Base-by-base conservation (phyloP, 495 filamentous ascomycete species). In the Xylaria bambusicola region DNA sequence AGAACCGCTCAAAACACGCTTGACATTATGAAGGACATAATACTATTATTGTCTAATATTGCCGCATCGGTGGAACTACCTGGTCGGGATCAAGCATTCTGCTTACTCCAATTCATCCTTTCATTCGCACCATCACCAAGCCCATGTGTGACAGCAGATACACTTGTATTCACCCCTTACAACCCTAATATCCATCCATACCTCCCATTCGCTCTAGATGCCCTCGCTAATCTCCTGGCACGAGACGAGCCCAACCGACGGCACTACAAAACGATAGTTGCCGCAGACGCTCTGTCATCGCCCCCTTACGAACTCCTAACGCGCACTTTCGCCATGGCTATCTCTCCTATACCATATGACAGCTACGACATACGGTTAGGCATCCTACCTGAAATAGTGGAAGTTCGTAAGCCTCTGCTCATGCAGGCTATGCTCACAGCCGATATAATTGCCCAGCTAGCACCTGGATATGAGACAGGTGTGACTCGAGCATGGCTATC, bases 1-100 rank as follows among this genome's bases (percentile, higher is more conserved):
- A 85, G 92, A 18, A 89, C 84, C 6, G 78, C 93, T 62, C 75
- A 78, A 59, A 94, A 96, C 73, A 93, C 89, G 4, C 73, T 96
- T 66, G 93, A 98, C 71, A 90, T 98, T 65, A 95, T 96, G 89
- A 98, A 98, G 72, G 94, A 98, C 72, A 79, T 92, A 13, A 85
- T 98, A 56, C 88, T 88, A 41, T 88, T 92, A 54, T 78, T 98
- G 36, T 94, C 92, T 57, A 97, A 98, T 69, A 80, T 93, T 54
- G 83, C 92, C 17, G 85, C 92, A 56, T 79, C 82, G 20, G 84
- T 98, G 54, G 86, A 91, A 65, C 76, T 98, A 27, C 89, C 94
- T 15, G 88, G 88, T 24, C 88, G 90, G 63, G 93, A 97, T 60
- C 93, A 98, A 66, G 92, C 93, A 0, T 77, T 89, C 44, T 90